phyloP scores from a whole-genome alignment of 1,284 basidiomycete genomes.

The Mycena sp. region DNA sequence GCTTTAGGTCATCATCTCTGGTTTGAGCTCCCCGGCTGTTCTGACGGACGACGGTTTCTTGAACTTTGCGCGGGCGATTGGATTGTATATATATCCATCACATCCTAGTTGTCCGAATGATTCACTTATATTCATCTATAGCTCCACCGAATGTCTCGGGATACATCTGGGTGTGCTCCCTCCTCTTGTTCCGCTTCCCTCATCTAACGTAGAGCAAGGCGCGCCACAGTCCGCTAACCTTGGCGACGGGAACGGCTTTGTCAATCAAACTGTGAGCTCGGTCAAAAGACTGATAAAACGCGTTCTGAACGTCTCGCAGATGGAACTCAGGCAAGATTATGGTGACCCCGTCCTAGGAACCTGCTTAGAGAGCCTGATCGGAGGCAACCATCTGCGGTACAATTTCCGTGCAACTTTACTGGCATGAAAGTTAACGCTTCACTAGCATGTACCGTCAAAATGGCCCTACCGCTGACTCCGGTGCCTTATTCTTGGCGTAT shows the following conservation, averaged over 20 bases:
- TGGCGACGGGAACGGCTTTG: conserved; percentile 69
- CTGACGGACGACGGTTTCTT: conserved; percentile 64
- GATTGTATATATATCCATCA: conserved; percentile 55
- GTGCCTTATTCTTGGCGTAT: conserved; percentile 74
- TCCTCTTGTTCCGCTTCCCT: background rate
- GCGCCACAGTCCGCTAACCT: conserved; percentile 67
- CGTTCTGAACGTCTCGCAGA: conserved; percentile 21
- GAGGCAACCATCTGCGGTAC: conserved; percentile 71
- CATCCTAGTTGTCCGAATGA: background rate
- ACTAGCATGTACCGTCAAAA: conserved; percentile 68
- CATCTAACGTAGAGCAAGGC: conserved; percentile 8
- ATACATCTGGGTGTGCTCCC: conserved; percentile 59
- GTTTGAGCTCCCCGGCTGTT: conserved; percentile 62
- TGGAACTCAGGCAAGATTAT: conserved; percentile 62
- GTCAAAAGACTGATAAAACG: background rate
- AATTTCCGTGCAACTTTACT: background rate
- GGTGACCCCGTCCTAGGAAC: conserved; percentile 53
- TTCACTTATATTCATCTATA: conserved; percentile 34
- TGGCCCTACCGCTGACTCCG: conserved; percentile 61
- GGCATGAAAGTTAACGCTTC: background rate
- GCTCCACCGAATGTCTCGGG: conserved; percentile 71
- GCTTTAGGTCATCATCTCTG: conserved; percentile 63
- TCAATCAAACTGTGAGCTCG: conserved; percentile 51
- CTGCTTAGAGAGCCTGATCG: conserved; percentile 58
- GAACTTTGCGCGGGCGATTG: conserved; percentile 69